These are phyloP conservation scores for Osmanthus fragrans DNA, from an alignment of 257 asterid genomes.

Conservation along the genomic window DNA sequence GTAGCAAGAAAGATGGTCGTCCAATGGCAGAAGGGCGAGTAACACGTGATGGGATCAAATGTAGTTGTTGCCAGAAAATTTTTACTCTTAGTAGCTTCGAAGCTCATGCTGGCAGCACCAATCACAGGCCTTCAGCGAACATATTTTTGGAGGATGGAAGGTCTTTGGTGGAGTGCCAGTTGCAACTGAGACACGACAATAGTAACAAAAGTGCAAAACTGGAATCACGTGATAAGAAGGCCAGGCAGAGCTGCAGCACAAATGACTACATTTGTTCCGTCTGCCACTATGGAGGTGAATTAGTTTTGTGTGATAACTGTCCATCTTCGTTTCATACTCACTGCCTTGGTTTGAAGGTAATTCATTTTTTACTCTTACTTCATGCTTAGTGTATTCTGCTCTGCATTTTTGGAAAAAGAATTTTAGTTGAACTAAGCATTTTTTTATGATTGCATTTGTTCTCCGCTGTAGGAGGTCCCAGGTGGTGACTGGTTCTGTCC, in stretches of 20 bases:
- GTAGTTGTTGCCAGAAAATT: conserved; percentile 63
- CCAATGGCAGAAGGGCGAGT: conserved; percentile 60
- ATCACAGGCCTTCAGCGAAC: conserved; percentile 59
- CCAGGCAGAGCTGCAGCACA: conserved; percentile 13
- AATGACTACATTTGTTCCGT: conserved; percentile 82
- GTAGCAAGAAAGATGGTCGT: conserved; percentile 33
- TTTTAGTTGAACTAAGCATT: conserved; percentile 1
- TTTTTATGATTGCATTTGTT: conserved; percentile 23
- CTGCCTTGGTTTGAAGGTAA: conserved; percentile 87
- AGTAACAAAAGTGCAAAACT: conserved; percentile 21
- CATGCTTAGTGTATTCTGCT: conserved; percentile 5
- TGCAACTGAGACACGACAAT: conserved; percentile 40
- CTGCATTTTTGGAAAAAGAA: conserved; percentile 2
- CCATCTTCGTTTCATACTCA: conserved; percentile 83
- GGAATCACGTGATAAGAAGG: conserved; percentile 31
- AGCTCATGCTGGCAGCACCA: conserved; percentile 70
- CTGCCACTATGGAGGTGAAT: conserved; percentile 83
- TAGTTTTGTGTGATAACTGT: conserved; percentile 82
- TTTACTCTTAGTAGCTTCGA: conserved; percentile 63
- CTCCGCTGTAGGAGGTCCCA: conserved; percentile 65
- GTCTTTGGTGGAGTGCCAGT: conserved; percentile 70
- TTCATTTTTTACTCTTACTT: conserved; percentile 13
- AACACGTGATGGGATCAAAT: conserved; percentile 85
- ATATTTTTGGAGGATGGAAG: conserved; percentile 78
- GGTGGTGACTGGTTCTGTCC: conserved; percentile 98